Conservation (phyloP, 2,329 filamentous ascomycete genomes). For the Fulvia fulva region DNA sequence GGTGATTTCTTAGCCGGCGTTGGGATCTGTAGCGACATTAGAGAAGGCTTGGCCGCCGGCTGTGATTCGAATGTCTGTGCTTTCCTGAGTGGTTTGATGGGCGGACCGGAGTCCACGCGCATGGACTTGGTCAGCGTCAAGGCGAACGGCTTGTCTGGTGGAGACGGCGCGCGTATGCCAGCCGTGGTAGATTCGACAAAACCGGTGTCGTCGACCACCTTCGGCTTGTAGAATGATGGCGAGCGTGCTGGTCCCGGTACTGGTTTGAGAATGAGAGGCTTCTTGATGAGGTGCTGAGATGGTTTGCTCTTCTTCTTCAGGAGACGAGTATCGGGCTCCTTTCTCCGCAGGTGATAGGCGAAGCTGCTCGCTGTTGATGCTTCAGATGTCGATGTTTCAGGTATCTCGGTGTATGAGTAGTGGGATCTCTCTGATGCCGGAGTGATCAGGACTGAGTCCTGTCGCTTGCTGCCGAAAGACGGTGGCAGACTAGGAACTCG, state of each 20-base stretch:
- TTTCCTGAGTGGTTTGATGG: conserved; percentile 12
- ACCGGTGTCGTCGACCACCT: conserved; percentile 28
- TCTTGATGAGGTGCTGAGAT: conserved; percentile 23
- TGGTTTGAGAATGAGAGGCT: conserved; percentile 2
- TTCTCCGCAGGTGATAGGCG: conserved; percentile 22
- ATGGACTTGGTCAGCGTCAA: conserved; percentile 12
- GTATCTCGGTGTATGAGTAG: neutral
- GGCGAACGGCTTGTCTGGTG: conserved; percentile 5
- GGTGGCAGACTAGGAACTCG: neutral
- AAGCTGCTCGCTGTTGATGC: conserved; percentile 28
- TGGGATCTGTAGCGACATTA: neutral
- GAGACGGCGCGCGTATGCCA: conserved; percentile 3
- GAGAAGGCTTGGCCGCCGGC: neutral
- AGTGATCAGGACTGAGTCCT: neutral
- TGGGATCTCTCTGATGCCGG: neutral
- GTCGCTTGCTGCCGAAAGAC: neutral
- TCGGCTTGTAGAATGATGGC: conserved; percentile 27
- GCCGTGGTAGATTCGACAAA: conserved; percentile 12
- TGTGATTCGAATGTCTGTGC: conserved; percentile 9
- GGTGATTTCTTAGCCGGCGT: neutral
- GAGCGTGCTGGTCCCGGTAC: conserved; percentile 11
- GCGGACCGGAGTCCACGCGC: conserved; percentile 2
- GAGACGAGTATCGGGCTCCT: conserved; percentile 23
- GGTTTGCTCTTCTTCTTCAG: conserved; percentile 30
- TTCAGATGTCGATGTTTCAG: conserved; percentile 11